phyloP scores from a whole-genome alignment of 2,329 filamentous ascomycete genomes.

The Apiospora pterosperma region DNA sequence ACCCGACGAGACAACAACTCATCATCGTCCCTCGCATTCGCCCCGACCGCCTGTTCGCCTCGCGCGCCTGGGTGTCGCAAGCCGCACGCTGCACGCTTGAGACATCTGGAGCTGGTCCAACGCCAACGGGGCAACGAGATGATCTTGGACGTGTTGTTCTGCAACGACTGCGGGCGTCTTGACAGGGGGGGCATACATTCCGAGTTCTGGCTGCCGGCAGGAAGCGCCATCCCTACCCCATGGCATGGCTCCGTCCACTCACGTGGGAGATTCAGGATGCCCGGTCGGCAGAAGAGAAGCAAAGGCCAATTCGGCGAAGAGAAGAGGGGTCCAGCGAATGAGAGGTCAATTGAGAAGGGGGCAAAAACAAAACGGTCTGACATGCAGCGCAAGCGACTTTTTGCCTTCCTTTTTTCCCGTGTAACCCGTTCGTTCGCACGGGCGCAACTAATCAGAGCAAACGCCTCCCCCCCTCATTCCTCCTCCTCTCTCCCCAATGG shows the following conservation, averaged over 20 bases:
- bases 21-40: not conserved
- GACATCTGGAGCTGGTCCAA: not conserved
- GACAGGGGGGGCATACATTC: not conserved
- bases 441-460: not conserved
- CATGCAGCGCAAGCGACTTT: not conserved
- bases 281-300: not conserved
- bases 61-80: not conserved
- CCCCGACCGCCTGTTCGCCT: not conserved
- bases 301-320: not conserved
- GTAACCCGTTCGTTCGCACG: not conserved
- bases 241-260: not conserved
- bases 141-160: too few species aligned
- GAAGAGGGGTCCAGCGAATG: not conserved
- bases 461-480: too few species aligned
- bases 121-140: not conserved
- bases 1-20: not conserved
- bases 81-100: not conserved
- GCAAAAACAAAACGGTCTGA: not conserved
- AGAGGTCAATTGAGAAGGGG: not conserved
- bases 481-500: not conserved
- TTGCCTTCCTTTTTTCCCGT: not conserved
- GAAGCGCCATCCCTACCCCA: not conserved
- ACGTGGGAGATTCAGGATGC: not conserved
- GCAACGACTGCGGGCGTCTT: too few species aligned
- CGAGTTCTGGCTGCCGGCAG: slow-evolving; percentile 1